Conservation (phyloP, 2,329 filamentous ascomycete genomes). For the Phyllosticta citribraziliensis region DNA sequence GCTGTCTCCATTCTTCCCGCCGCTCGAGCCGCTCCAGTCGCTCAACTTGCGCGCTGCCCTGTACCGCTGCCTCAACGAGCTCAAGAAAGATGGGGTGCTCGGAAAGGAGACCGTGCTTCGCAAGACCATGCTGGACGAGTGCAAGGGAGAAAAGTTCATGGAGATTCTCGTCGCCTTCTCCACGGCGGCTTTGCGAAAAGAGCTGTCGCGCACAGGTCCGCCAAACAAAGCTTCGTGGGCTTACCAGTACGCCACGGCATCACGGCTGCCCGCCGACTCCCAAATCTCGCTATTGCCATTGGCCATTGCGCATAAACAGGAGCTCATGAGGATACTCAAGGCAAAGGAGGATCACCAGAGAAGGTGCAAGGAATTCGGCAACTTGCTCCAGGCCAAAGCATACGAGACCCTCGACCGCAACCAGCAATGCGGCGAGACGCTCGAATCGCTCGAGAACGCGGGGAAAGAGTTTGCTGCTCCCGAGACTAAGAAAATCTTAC, state of each 20-base stretch:
- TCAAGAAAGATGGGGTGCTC: slow-evolving; percentile 79
- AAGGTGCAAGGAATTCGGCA: slow-evolving; percentile 54
- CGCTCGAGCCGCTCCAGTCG: slow-evolving; percentile 81
- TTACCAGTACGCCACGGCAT: slow-evolving; percentile 40
- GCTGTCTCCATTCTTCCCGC: slow-evolving; percentile 82
- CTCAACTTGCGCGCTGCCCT: slow-evolving; percentile 79
- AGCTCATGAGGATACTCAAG: slow-evolving; percentile 49
- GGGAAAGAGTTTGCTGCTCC: slow-evolving; percentile 17
- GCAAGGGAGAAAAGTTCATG: slow-evolving; percentile 80
- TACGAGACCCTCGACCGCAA: slow-evolving; percentile 45
- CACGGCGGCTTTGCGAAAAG: slow-evolving; percentile 66
- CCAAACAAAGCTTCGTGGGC: slow-evolving; percentile 29
- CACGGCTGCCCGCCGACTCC: slow-evolving; percentile 20
- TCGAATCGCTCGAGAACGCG: slow-evolving; percentile 14
- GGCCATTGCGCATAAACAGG: slow-evolving; percentile 61
- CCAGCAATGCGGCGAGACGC: slow-evolving; percentile 31
- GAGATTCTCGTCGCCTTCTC: slow-evolving; percentile 81
- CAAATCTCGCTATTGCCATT: slow-evolving; percentile 49
- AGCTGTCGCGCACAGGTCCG: slow-evolving; percentile 44
- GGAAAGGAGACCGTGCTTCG: slow-evolving; percentile 71
- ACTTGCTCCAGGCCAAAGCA: slow-evolving; percentile 55
- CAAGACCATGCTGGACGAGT: slow-evolving; percentile 96
- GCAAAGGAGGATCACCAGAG: slow-evolving; percentile 50
- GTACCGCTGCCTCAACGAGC: slow-evolving; percentile 67
- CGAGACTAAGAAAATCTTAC: slow-evolving; percentile 48